phyloP scores from a whole-genome alignment of 352 stramenopile species.

The Pythium scleroteichum region DNA sequence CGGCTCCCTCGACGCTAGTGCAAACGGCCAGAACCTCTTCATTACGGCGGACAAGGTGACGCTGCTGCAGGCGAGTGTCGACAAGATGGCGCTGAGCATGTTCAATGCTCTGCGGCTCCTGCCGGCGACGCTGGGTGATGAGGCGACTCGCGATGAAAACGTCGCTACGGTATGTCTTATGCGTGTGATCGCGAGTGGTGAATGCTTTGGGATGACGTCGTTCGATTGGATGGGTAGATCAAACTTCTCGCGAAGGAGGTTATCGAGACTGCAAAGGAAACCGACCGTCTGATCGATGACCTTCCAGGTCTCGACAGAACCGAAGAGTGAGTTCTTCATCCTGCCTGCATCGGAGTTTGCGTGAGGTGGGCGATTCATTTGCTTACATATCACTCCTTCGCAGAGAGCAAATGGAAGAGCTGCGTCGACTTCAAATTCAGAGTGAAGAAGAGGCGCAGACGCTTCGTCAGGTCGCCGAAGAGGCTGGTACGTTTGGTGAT shows the following conservation, averaged over 20 bases:
- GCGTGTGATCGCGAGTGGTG: no score
- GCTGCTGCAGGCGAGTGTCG: constrained; percentile 81
- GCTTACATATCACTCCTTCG: neutral
- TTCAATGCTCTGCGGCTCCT: constrained; percentile 85
- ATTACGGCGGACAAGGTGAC: constrained; percentile 75
- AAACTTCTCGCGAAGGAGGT: constrained; percentile 76
- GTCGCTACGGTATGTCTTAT: constrained; percentile 40
- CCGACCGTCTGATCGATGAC: constrained; percentile 75
- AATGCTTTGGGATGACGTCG: no score
- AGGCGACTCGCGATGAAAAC: constrained; percentile 51
- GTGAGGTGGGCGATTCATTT: neutral
- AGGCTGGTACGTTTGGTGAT: constrained; percentile 53
- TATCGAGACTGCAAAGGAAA: constrained; percentile 78
- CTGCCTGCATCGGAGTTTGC: neutral
- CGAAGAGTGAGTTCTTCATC: constrained; percentile 44
- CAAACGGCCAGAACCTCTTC: neutral
- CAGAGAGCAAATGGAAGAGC: constrained; percentile 79
- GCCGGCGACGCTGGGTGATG: constrained; percentile 50
- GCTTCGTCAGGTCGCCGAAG: constrained; percentile 75
- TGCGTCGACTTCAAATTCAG: constrained; percentile 77
- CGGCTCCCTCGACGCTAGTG: neutral
- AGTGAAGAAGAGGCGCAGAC: constrained; percentile 86
- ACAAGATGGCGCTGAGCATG: constrained; percentile 87
- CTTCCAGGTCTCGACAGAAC: constrained; percentile 82
- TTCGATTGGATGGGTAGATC: constrained; percentile 43